A percentile compares a stretch with the other conserved stretches of the same genome.
Evolutionary conservation across 345 rosid species (phyloP).

Genomic region (Pelargonium nanum): DNA sequence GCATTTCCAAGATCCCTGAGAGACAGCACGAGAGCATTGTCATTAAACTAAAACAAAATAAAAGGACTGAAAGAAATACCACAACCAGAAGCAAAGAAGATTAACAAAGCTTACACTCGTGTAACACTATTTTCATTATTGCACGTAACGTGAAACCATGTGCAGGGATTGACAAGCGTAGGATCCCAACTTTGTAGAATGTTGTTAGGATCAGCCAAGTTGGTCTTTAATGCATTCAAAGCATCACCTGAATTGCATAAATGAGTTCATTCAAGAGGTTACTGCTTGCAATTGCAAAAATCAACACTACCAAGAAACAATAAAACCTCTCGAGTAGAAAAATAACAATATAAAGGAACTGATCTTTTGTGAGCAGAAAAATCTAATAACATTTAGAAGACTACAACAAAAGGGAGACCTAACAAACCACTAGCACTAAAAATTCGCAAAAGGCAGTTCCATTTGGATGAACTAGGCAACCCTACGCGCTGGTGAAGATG

Average conservation of each 20-base stretch:
- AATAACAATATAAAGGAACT: not conserved
- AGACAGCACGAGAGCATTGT: not conserved
- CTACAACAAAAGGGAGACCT: not conserved
- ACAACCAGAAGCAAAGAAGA: slow-evolving; percentile 2
- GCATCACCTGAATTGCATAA: slow-evolving; percentile 4
- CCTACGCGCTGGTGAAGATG: no score
- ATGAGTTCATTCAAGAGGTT: not conserved
- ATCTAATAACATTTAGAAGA: not conserved
- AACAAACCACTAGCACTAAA: not conserved
- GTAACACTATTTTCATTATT: slow-evolving; percentile 1
- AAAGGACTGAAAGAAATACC: not conserved
- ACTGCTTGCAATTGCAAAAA: not conserved
- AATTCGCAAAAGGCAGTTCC: no score
- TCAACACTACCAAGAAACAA: not conserved
- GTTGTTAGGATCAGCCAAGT: slow-evolving; percentile 4
- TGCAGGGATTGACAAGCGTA: slow-evolving; percentile 2
- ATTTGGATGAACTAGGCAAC: no score
- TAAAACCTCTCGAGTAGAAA: not conserved
- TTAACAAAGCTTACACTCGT: slow-evolving; percentile 56
- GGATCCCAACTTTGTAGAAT: slow-evolving; percentile 3
- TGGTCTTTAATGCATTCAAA: not conserved
- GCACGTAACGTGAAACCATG: slow-evolving; percentile 2
- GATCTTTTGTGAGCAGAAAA: not conserved
- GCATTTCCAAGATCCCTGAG: slow-evolving; percentile 59
- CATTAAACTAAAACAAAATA: slow-evolving; percentile 2